These are phyloP conservation scores for Aaosphaeria pasadenensis DNA, from an alignment of 2,329 filamentous ascomycete species.

Conservation along the genomic window DNA sequence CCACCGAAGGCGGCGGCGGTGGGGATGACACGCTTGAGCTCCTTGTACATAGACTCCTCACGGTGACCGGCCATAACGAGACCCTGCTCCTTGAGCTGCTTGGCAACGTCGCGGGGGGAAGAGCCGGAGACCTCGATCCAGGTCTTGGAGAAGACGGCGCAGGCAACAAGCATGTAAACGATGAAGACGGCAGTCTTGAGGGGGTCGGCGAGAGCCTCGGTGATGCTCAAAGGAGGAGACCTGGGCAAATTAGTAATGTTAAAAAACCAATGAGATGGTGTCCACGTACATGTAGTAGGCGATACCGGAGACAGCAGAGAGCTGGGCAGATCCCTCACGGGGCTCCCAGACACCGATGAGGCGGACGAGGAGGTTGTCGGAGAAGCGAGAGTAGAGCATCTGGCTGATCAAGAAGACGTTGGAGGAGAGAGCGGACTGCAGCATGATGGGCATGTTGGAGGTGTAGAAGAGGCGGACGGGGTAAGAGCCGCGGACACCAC, in stretches of 20 bases:
- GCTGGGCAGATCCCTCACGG: constrained; percentile 91
- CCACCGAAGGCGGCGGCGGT: constrained; percentile 97
- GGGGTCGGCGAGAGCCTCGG: constrained; percentile 92
- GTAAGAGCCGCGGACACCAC: constrained; percentile 97
- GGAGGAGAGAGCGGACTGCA: constrained; percentile 96
- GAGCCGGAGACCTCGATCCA: constrained; percentile 99
- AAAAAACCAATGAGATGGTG: neutral
- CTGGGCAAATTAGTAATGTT: constrained; percentile 18
- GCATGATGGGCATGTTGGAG: constrained; percentile 99
- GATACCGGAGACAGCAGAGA: constrained; percentile 87
- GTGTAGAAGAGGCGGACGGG: constrained; percentile 99
- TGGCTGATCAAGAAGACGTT: constrained; percentile 99
- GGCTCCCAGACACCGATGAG: constrained; percentile 98
- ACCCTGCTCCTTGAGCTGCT: constrained; percentile 99
- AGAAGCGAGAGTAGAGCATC: constrained; percentile 99
- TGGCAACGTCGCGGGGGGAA: constrained; percentile 94
- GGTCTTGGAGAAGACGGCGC: constrained; percentile 98
- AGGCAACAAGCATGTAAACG: constrained; percentile 95
- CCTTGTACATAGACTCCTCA: constrained; percentile 99
- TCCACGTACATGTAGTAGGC: constrained; percentile 86
- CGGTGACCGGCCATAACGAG: constrained; percentile 99
- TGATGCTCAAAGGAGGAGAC: constrained; percentile 94
- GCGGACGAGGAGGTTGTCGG: constrained; percentile 96
- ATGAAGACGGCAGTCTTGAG: constrained; percentile 97
- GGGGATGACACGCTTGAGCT: constrained; percentile 98